phyloP scores from a whole-genome alignment of 208 protist genomes.

The Leishmania aethiopica region DNA sequence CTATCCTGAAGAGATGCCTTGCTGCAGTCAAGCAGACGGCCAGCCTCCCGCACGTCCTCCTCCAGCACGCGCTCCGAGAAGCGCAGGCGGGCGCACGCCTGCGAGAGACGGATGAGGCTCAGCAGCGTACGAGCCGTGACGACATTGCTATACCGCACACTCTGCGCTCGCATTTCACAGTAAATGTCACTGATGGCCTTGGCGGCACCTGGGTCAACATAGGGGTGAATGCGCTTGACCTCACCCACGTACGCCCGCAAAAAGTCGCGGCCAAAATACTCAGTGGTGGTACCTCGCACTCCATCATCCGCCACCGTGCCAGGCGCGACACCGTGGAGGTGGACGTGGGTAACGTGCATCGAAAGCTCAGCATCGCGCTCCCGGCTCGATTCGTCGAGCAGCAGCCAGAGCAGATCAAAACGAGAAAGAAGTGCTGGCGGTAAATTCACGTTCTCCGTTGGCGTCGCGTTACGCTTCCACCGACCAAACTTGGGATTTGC shows the following conservation, averaged over 20 bases:
- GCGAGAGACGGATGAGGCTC: constrained; percentile 96
- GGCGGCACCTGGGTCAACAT: constrained; percentile 69
- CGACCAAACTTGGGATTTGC: constrained; percentile 98
- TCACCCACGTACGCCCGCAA: constrained; percentile 88
- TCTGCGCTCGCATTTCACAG: constrained; percentile 89
- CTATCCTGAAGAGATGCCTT: constrained; percentile 82
- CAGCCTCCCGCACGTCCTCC: constrained; percentile 91
- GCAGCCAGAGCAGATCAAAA: constrained; percentile 96
- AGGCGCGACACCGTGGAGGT: constrained; percentile 79
- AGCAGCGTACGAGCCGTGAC: constrained; percentile 87
- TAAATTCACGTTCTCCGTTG: constrained; percentile 98
- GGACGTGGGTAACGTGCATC: constrained; percentile 92
- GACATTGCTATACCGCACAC: constrained; percentile 76
- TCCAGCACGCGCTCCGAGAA: constrained; percentile 82
- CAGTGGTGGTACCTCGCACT: constrained; percentile 44
- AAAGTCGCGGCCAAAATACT: constrained; percentile 87
- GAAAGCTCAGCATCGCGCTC: constrained; percentile 95
- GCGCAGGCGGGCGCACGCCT: constrained; percentile 90
- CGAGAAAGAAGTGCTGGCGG: constrained; percentile 98
- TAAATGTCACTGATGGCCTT: constrained; percentile 89
- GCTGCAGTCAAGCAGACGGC: constrained; percentile 85
- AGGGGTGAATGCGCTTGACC: constrained; percentile 82
- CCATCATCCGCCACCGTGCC: constrained; percentile 55
- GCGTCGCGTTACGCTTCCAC: constrained; percentile 93
- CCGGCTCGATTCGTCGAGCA: constrained; percentile 88